phyloP scores from a whole-genome alignment of 2,329 filamentous ascomycete species.

The Alternaria rosae region DNA sequence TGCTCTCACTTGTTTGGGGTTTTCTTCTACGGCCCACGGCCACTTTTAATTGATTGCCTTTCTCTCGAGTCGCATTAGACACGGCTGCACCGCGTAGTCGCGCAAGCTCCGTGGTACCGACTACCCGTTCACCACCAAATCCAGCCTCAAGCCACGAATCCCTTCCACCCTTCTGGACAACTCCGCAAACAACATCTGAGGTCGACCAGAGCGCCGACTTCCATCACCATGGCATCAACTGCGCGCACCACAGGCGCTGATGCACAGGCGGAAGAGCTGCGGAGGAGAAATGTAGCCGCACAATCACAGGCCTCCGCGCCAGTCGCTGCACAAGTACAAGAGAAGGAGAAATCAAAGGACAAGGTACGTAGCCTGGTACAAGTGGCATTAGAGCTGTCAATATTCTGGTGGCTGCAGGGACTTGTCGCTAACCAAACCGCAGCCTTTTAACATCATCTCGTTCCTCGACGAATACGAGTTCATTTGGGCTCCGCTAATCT shows the following conservation, averaged over 20 bases:
- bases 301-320: constrained; percentile 32
- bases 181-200: constrained; percentile 1
- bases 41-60: constrained; percentile 22
- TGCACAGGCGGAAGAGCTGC: constrained; percentile 53
- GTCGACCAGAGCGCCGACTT: background rate
- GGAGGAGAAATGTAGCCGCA: constrained; percentile 54
- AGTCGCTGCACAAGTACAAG: constrained; percentile 41
- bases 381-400: constrained; percentile 9
- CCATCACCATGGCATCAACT: constrained; percentile 38
- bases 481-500: constrained; percentile 68
- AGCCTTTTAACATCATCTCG: constrained; percentile 65
- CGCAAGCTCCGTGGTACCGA: constrained; percentile 19
- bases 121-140: constrained; percentile 22
- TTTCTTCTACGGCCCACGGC: constrained; percentile 20
- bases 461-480: constrained; percentile 69
- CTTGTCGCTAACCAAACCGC: constrained; percentile 23
- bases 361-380: constrained; percentile 47
- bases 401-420: constrained; percentile 1
- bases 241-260: constrained; percentile 52
- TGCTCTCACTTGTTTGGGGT: constrained; percentile 17
- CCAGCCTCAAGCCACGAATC: constrained; percentile 24
- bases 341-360: constrained; percentile 57
- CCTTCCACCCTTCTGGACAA: constrained; percentile 11
- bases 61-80: constrained; percentile 1
- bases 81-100: constrained; percentile 9